Conservation (phyloP, 2,329 filamentous ascomycete species). For the Beauveria sp. region DNA sequence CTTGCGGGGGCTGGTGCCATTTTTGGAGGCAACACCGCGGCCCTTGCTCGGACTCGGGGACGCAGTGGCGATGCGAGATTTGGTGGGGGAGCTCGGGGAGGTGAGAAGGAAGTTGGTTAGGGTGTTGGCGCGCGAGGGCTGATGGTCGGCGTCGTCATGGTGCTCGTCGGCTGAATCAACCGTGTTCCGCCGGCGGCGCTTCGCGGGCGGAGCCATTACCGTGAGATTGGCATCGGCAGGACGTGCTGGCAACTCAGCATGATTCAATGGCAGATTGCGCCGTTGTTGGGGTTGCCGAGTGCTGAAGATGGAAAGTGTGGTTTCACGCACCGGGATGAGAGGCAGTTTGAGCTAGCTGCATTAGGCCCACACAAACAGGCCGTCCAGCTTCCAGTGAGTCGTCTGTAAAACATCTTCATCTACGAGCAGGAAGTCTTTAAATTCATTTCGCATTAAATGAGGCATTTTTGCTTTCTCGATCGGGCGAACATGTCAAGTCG, state of each 20-base stretch:
- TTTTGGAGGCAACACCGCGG: slow-evolving; percentile 10
- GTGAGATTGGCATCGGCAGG: slow-evolving; percentile 23
- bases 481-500: slow-evolving; percentile 20
- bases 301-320: background rate
- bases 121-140: slow-evolving; percentile 32
- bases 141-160: slow-evolving; percentile 26
- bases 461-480: background rate
- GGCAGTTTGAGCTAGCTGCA: background rate
- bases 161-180: slow-evolving; percentile 43
- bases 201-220: slow-evolving; percentile 50
- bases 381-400: background rate
- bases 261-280: slow-evolving; percentile 3
- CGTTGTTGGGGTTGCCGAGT: background rate
- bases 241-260: slow-evolving; percentile 17
- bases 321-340: background rate
- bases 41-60: slow-evolving; percentile 36
- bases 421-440: background rate
- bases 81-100: slow-evolving; percentile 37
- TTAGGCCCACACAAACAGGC: slow-evolving; percentile 2
- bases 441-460: background rate
- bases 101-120: slow-evolving; percentile 46
- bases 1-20: slow-evolving; percentile 18
- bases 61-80: slow-evolving; percentile 23
- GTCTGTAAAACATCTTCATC: background rate
- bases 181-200: slow-evolving; percentile 51